phyloP scores from a whole-genome alignment of 2,329 filamentous ascomycete genomes.

The Penicillium sp. region DNA sequence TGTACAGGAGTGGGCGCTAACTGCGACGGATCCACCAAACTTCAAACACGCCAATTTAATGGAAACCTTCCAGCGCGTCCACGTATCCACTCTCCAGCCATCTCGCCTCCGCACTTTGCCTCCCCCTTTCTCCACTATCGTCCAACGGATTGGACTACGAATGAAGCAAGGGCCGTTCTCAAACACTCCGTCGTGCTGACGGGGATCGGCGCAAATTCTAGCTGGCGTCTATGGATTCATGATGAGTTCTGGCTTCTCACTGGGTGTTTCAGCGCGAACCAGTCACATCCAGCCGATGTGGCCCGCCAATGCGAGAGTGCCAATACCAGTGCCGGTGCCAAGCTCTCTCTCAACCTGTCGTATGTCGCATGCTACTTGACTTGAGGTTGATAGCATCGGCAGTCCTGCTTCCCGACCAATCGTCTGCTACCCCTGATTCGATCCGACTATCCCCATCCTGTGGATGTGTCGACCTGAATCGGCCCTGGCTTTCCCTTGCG shows the following conservation, averaged over 20 bases:
- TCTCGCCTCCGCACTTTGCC: slow-evolving; percentile 1
- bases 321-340: background rate
- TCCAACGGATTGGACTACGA: slow-evolving; percentile 13
- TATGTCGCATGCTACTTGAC: slow-evolving; percentile 11
- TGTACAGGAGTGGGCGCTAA: slow-evolving; percentile 12
- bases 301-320: no score
- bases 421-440: slow-evolving; percentile 3
- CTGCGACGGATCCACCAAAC: background rate
- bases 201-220: slow-evolving; percentile 15
- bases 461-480: background rate
- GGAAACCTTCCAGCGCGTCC: background rate
- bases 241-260: slow-evolving; percentile 1
- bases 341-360: slow-evolving; percentile 14
- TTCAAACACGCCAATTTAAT: background rate
- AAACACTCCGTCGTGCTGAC: slow-evolving; percentile 18
- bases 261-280: slow-evolving; percentile 22
- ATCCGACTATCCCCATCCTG: slow-evolving; percentile 1
- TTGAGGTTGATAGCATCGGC: slow-evolving; percentile 1
- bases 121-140: slow-evolving; percentile 10
- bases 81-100: background rate
- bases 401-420: background rate
- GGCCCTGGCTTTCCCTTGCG: background rate
- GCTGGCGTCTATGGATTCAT: slow-evolving; percentile 19
- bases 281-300: slow-evolving; percentile 12
- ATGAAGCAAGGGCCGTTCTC: slow-evolving; percentile 20